A percentile compares a stretch with the other conserved stretches of the same genome.
phyloP scores from a whole-genome alignment of 495 filamentous ascomycete species.

The Jackrogersella minutella region DNA sequence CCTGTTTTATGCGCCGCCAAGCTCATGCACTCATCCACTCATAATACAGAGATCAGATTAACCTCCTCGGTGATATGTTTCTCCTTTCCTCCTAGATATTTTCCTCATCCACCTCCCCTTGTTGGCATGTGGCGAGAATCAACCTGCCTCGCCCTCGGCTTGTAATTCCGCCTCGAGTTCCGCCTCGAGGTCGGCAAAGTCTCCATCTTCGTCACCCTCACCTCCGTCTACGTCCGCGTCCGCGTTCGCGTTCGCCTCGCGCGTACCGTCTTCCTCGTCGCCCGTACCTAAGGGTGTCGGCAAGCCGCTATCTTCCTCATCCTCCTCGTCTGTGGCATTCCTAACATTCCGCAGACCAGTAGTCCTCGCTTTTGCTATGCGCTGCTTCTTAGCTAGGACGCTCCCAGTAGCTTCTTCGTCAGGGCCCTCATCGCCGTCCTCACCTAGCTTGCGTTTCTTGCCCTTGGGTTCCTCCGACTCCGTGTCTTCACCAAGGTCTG shows the following conservation, averaged over 20 bases:
- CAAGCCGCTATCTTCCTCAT: slow-evolving; percentile 52
- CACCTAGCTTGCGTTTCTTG: slow-evolving; percentile 43
- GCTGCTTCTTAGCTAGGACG: slow-evolving; percentile 53
- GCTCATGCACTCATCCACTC: slow-evolving; percentile 36
- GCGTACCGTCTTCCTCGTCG: slow-evolving; percentile 56
- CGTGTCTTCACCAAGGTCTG: slow-evolving; percentile 39
- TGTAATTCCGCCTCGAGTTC: slow-evolving; percentile 74
- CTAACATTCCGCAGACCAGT: slow-evolving; percentile 57
- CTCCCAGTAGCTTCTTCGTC: slow-evolving; percentile 41
- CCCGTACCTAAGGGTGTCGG: slow-evolving; percentile 59
- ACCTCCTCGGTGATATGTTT: not conserved
- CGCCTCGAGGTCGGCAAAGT: slow-evolving; percentile 70
- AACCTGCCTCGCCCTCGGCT: slow-evolving; percentile 51
- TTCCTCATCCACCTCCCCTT: not conserved
- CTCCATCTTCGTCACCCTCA: slow-evolving; percentile 54
- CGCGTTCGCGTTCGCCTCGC: slow-evolving; percentile 31
- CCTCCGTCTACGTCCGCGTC: slow-evolving; percentile 44
- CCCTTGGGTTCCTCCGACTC: slow-evolving; percentile 40
- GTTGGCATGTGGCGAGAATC: slow-evolving; percentile 1
- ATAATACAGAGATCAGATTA: slow-evolving; percentile 25
- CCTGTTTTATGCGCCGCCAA: slow-evolving; percentile 23
- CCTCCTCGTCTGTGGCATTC: slow-evolving; percentile 50
- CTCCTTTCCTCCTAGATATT: not conserved
- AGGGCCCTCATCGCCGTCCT: slow-evolving; percentile 47
- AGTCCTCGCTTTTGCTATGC: slow-evolving; percentile 58